A percentile compares a stretch with the other conserved stretches of the same genome.
phyloP scores from a whole-genome alignment of 73 alveolate genomes.

The Stentor coeruleus region DNA sequence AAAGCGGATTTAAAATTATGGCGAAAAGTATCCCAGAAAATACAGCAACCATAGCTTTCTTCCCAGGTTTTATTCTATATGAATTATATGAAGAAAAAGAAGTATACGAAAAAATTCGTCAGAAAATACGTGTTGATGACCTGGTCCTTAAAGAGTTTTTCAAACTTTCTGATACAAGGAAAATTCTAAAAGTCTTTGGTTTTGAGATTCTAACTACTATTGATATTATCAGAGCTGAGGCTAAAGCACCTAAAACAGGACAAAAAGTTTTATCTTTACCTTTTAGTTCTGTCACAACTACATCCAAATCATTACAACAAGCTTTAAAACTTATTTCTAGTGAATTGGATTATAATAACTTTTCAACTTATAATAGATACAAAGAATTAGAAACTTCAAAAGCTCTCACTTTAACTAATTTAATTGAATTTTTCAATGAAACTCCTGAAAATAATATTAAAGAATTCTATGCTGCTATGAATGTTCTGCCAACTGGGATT shows the following conservation, averaged over 20 bases:
- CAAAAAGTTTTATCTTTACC: neutral
- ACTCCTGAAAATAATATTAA: neutral
- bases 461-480: neutral
- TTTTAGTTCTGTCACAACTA: neutral
- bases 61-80: neutral
- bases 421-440: too few species aligned
- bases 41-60: neutral
- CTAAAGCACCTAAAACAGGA: neutral
- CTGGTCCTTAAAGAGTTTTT: neutral
- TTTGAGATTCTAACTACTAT: neutral
- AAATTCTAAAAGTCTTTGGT: neutral
- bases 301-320: neutral
- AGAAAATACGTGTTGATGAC: neutral
- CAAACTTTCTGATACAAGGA: neutral
- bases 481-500: neutral
- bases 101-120: neutral
- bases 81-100: neutral
- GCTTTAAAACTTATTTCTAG: neutral
- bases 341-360: neutral
- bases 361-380: neutral
- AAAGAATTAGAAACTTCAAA: neutral
- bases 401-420: neutral
- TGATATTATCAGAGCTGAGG: neutral
- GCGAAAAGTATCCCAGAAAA: constrained; percentile 5
- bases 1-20: neutral